Base-by-base conservation (phyloP, 352 stramenopile species). In the Pythium myriotylum region DNA sequence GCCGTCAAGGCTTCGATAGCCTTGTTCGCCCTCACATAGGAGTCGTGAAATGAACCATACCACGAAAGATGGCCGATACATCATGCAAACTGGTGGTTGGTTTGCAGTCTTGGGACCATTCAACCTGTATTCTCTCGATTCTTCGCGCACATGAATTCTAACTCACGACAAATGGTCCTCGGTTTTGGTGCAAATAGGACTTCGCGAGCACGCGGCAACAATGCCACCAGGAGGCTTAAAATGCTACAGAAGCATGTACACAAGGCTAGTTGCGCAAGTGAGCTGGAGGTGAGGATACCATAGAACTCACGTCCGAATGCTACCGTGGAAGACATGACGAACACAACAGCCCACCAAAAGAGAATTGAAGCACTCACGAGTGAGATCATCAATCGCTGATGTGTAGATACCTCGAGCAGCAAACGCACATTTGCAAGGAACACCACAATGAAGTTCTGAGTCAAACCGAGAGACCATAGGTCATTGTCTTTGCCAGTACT, bases 251-350 rank as follows among this genome's bases (percentile, higher is more conserved):
- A 71, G 1, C 67, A 13, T 0, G 65, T 73, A 23, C 77, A 62
- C 0, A 88, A 56, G 4, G 76, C 62, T 8, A 79, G 55, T 12
- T 81, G 77, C 6, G 77, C 79, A 58, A 77, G 54, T 3, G 59
- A 67, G 6, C 74, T 77, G 22, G 81, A 67, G 24, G 60, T 69
- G 16, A 89, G 32, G 46, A 88, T 76, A 7, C 75, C 73, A 46
- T 86, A 91, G 54, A 89, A 87, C 53, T 88, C 75, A 23, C 78
- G 77, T 1, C 79, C 74, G 42, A 89, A 89, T 4, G 72, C 66
- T 14, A 86, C 57, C 17, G 77, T 59, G 4, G 72, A 85, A 16
- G 74, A 86, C 54, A 88, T 69, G 17, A 71, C 68, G 53, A 73
- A 73, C 3, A 77, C 72, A 45, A 79, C 65, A 24, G 74, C 43